Conservation (phyloP, 192 early-diverging fungal genomes). For the Backusella sp. region DNA sequence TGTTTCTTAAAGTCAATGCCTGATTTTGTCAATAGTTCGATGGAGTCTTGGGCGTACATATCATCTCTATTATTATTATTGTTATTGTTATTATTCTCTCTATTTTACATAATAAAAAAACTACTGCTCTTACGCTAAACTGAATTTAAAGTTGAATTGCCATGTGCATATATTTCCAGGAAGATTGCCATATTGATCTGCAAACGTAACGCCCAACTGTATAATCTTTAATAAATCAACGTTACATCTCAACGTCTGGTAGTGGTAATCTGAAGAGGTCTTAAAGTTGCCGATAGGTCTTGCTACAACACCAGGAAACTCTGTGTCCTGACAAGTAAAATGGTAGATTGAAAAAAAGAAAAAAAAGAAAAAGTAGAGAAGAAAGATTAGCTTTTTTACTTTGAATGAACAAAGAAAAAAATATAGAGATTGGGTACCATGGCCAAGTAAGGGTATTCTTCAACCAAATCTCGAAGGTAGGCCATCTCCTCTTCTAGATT, state of each 20-base stretch:
- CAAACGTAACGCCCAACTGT: constrained; percentile 95
- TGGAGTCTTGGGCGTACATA: constrained; percentile 99
- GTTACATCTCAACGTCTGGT: constrained; percentile 96
- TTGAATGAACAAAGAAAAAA: background rate
- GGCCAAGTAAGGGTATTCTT: constrained; percentile 90
- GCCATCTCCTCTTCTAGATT: constrained; percentile 95
- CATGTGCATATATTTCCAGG: constrained; percentile 89
- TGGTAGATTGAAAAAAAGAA: background rate
- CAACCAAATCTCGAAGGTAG: constrained; percentile 81
- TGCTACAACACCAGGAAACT: constrained; percentile 98
- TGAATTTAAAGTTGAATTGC: constrained; percentile 99
- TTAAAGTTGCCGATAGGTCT: constrained; percentile 96
- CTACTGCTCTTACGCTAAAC: constrained; percentile 59
- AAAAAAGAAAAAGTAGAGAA: background rate
- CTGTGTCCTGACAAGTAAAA: constrained; percentile 76
- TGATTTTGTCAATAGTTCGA: constrained; percentile 94
- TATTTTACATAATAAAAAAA: too few relatives aligned
- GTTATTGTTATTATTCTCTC: background rate
- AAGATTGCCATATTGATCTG: constrained; percentile 81
- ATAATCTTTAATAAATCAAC: constrained; percentile 98
- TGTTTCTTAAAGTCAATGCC: constrained; percentile 98
- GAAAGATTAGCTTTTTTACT: background rate
- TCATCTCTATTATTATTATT: constrained; percentile 64
- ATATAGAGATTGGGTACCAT: constrained; percentile 65
- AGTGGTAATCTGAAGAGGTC: constrained; percentile 97